Percentiles rank a stretch among this genome's conserved stretches.
These are phyloP conservation scores for Decorospora gaudefroyi DNA, from an alignment of 2,329 filamentous ascomycete species.

Conservation along the genomic window DNA sequence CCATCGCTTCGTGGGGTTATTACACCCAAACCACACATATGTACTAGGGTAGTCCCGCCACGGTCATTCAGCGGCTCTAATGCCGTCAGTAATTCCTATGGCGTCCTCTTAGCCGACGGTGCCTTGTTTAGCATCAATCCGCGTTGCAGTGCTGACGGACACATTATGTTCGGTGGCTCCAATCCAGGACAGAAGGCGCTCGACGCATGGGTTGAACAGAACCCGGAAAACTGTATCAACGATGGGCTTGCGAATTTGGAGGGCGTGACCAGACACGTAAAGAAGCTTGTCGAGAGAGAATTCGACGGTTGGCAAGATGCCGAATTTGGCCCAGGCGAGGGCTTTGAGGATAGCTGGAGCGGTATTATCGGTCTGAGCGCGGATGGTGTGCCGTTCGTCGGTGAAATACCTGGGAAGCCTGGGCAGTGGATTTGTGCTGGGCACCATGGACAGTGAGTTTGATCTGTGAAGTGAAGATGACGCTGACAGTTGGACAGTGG, in stretches of 20 bases:
- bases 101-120: conserved; percentile 36
- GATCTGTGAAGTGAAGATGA: background rate
- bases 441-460: conserved; percentile 37
- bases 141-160: conserved; percentile 36
- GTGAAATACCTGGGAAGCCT: conserved; percentile 27
- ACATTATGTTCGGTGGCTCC: conserved; percentile 42
- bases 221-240: conserved; percentile 38
- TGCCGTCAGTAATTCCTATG: conserved; percentile 40
- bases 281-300: conserved; percentile 29
- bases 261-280: conserved; percentile 32
- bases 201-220: conserved; percentile 35
- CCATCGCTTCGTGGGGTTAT: conserved; percentile 28
- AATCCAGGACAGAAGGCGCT: conserved; percentile 41
- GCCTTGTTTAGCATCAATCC: conserved; percentile 43
- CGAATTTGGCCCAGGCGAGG: conserved; percentile 35
- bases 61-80: conserved; percentile 23
- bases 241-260: conserved; percentile 36
- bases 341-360: conserved; percentile 40
- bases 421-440: conserved; percentile 37
- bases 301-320: conserved; percentile 34
- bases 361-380: conserved; percentile 34
- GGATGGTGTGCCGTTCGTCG: conserved; percentile 36
- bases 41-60: conserved; percentile 31
- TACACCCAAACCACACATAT: conserved; percentile 38
- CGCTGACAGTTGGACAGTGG: conserved; percentile 20